These are phyloP conservation scores for Rhodotorula mucilaginosa DNA, from an alignment of 1,284 basidiomycete species.

Conservation along the genomic window DNA sequence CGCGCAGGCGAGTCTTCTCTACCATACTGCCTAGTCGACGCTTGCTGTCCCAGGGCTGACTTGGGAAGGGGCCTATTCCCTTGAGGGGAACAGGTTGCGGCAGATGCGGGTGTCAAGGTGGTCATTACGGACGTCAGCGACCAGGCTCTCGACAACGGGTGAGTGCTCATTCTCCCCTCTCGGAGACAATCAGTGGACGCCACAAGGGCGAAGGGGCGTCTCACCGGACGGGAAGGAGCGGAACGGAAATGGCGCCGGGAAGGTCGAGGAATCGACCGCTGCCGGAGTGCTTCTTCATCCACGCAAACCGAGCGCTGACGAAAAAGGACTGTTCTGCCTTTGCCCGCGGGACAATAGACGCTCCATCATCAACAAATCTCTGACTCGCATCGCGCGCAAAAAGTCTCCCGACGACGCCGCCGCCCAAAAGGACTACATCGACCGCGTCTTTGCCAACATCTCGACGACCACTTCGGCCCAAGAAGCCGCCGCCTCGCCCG, in stretches of 20 bases:
- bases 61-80: not conserved
- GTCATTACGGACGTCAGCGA: constrained; percentile 52
- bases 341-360: constrained; percentile 33
- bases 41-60: not conserved
- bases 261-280: no score
- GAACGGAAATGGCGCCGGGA: no score
- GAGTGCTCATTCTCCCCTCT: not conserved
- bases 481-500: constrained; percentile 54
- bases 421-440: constrained; percentile 48
- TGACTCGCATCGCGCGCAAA: constrained; percentile 55
- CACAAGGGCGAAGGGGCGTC: not conserved
- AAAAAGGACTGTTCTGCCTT: not conserved
- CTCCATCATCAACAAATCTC: constrained; percentile 57
- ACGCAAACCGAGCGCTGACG: not conserved
- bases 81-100: constrained; percentile 46
- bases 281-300: no score
- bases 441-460: constrained; percentile 54
- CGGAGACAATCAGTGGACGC: not conserved
- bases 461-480: constrained; percentile 55
- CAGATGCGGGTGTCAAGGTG: constrained; percentile 54
- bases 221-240: not conserved
- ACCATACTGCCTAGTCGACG: not conserved
- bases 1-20: constrained; percentile 47
- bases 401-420: constrained; percentile 54
- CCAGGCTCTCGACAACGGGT: constrained; percentile 54